These are phyloP conservation scores for Jasminum sambac DNA, from an alignment of 257 asterid genomes.

Conservation along the genomic window DNA sequence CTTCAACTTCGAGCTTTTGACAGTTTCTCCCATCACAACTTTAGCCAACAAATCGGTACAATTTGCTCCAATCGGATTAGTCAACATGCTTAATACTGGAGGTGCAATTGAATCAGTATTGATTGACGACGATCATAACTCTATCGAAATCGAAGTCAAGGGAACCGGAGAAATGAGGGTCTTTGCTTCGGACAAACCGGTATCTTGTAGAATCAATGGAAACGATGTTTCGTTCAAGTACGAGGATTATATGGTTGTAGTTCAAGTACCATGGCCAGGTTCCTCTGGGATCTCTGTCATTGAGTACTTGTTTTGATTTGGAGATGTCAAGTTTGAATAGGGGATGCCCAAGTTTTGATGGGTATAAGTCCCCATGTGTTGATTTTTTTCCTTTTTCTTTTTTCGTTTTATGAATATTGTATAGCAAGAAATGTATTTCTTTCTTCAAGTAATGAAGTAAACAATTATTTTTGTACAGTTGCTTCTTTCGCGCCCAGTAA, in stretches of 20 bases:
- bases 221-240: constrained; percentile 42
- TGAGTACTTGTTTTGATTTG: constrained; percentile 52
- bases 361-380: constrained; percentile 4
- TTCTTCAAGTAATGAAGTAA: constrained; percentile 29
- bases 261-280: constrained; percentile 58
- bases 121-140: constrained; percentile 25
- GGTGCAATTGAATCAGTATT: constrained; percentile 55
- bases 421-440: constrained; percentile 29
- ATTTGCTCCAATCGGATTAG: constrained; percentile 67
- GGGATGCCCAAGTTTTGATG: constrained; percentile 20
- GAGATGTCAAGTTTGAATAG: too few species aligned
- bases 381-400: neutral
- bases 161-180: constrained; percentile 79
- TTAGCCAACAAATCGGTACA: constrained; percentile 32
- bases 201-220: constrained; percentile 48
- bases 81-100: constrained; percentile 70
- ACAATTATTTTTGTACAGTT: constrained; percentile 20
- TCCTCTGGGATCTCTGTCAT: constrained; percentile 50
- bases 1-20: constrained; percentile 62
- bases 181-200: constrained; percentile 61
- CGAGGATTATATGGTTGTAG: constrained; percentile 44
- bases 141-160: constrained; percentile 50
- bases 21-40: constrained; percentile 45
- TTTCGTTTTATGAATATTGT: constrained; percentile 19
- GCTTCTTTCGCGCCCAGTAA: too few species aligned